Evolutionary conservation across 148 eudicot genomes (phyloP).

Genomic region (Tetragonia tetragonoides): DNA sequence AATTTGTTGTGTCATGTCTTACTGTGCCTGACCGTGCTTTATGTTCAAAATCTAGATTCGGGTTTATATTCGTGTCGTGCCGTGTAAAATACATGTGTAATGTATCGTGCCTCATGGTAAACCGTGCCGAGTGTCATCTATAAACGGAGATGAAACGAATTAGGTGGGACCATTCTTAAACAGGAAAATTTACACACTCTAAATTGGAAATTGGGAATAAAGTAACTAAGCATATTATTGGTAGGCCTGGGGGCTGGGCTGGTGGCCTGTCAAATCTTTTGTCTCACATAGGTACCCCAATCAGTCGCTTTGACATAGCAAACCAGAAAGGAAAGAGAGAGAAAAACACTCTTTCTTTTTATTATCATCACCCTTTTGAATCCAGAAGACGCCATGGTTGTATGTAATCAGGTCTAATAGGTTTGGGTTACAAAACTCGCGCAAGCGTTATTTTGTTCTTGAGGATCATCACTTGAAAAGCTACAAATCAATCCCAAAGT

Average conservation of each 20-base stretch:
- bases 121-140: no score
- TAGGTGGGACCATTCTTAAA: no score
- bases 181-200: no score
- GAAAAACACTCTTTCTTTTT: background rate
- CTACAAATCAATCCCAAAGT: slow-evolving; percentile 49
- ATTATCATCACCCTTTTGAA: background rate
- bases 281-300: slow-evolving; percentile 13
- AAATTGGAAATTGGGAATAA: slow-evolving; percentile 3
- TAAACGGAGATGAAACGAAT: no score
- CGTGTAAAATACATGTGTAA: no score
- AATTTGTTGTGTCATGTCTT: no score
- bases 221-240: background rate
- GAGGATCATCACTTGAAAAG: slow-evolving; percentile 58
- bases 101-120: no score
- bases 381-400: slow-evolving; percentile 34
- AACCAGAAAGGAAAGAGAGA: background rate
- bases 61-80: no score
- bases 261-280: slow-evolving; percentile 22
- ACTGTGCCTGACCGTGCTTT: no score
- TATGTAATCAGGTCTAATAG: slow-evolving; percentile 60
- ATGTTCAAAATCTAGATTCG: no score
- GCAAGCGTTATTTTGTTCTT: slow-evolving; percentile 63
- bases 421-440: slow-evolving; percentile 53
- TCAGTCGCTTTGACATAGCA: slow-evolving; percentile 11
- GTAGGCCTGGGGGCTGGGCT: slow-evolving; percentile 5